Evolutionary conservation across 2,329 filamentous ascomycete species (phyloP).

Genomic region (Cercospora sp.): DNA sequence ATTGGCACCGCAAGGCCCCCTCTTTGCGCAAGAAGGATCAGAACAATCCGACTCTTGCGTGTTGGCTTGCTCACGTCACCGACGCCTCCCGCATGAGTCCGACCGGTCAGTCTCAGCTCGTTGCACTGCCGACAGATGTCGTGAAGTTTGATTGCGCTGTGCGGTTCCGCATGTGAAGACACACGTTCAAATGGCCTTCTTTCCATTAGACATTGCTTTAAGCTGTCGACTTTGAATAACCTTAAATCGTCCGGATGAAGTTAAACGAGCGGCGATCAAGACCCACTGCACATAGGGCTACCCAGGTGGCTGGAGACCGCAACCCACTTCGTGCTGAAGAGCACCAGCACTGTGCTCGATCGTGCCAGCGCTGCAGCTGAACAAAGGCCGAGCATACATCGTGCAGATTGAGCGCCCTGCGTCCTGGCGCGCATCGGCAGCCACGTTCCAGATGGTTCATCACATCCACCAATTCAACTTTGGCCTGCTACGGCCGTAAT

Average conservation of each 20-base stretch:
- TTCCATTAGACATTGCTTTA: neutral
- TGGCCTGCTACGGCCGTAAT: neutral
- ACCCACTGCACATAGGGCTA: constrained; percentile 10
- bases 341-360: neutral
- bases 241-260: constrained; percentile 4
- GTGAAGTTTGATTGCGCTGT: neutral
- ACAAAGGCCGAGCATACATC: neutral
- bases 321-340: neutral
- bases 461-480: neutral
- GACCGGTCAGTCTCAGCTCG: neutral
- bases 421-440: neutral
- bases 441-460: neutral
- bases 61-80: neutral
- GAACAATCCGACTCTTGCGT: neutral
- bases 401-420: neutral
- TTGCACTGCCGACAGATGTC: neutral
- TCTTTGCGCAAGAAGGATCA: neutral
- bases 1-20: neutral
- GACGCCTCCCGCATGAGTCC: neutral
- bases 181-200: neutral
- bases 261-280: constrained; percentile 3
- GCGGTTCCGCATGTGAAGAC: neutral
- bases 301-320: constrained; percentile 2
- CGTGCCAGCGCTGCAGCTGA: neutral
- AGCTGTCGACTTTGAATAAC: neutral